Conservation (phyloP, 768 basidiomycete species). For the Boletus fagicola region DNA sequence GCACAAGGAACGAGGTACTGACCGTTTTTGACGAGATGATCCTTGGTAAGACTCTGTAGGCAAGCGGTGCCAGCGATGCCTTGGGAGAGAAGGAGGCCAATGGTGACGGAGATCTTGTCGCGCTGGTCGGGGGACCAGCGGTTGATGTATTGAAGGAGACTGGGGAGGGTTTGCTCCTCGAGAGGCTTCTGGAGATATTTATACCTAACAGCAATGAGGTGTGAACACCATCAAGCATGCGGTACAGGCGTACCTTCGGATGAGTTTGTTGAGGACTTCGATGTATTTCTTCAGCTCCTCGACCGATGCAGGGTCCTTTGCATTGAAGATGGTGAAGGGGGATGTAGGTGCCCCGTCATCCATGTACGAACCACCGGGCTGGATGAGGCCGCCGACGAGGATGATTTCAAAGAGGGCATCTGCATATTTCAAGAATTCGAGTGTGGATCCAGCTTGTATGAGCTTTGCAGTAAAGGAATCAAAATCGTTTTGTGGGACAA, state of each 20-base stretch:
- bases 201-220: conserved; percentile 56
- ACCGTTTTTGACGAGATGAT: conserved; percentile 96
- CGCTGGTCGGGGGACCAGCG: conserved; percentile 77
- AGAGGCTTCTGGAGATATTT: conserved; percentile 99
- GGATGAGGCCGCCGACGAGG: conserved; percentile 92
- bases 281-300: conserved; percentile 91
- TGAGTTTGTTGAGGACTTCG: conserved; percentile 93
- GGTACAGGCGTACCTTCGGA: conserved; percentile 66
- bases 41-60: conserved; percentile 82
- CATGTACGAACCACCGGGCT: conserved; percentile 90
- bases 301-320: conserved; percentile 72
- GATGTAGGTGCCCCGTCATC: conserved; percentile 84
- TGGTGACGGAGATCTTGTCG: conserved; percentile 80
- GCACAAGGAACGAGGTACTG: conserved; percentile 9
- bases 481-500: conserved; percentile 75
- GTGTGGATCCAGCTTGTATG: conserved; percentile 85
- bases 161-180: conserved; percentile 79
- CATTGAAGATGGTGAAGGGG: conserved; percentile 86
- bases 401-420: conserved; percentile 95
- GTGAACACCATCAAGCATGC: conserved; percentile 1
- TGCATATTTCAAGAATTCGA: conserved; percentile 97
- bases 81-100: conserved; percentile 80
- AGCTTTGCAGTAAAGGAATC: conserved; percentile 81
- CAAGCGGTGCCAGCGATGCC: conserved; percentile 77
- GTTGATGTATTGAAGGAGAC: conserved; percentile 84